Evolutionary conservation across 2,329 filamentous ascomycete genomes (phyloP).

Genomic region (Phoma herbarum): DNA sequence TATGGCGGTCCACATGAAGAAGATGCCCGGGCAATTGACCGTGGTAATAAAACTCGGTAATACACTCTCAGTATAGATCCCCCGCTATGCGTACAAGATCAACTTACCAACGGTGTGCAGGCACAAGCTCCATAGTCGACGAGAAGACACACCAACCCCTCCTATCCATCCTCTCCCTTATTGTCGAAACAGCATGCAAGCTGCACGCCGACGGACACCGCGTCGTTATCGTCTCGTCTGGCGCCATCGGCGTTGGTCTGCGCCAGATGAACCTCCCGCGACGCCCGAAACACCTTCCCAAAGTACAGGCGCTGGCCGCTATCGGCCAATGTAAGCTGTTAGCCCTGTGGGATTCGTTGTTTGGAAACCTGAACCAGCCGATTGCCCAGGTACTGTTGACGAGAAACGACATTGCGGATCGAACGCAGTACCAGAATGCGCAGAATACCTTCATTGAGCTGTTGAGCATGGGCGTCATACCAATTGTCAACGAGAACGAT

Average conservation of each 20-base stretch:
- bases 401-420: constrained; percentile 94
- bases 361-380: constrained; percentile 85
- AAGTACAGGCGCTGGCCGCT: constrained; percentile 91
- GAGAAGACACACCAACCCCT: constrained; percentile 94
- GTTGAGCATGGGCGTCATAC: constrained; percentile 93
- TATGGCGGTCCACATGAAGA: constrained; percentile 57
- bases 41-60: constrained; percentile 89
- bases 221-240: constrained; percentile 96
- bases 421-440: constrained; percentile 93
- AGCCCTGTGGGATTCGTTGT: constrained; percentile 93
- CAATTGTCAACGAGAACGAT: constrained; percentile 99
- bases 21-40: constrained; percentile 66
- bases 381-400: constrained; percentile 95
- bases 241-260: constrained; percentile 93
- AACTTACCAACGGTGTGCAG: constrained; percentile 60
- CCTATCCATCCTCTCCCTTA: constrained; percentile 86
- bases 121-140: constrained; percentile 98
- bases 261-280: constrained; percentile 88
- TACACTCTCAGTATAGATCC: constrained; percentile 37
- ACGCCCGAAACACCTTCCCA: constrained; percentile 87
- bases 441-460: constrained; percentile 94
- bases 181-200: constrained; percentile 91
- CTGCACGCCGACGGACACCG: constrained; percentile 90
- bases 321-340: constrained; percentile 96
- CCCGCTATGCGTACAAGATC: constrained; percentile 31